Evolutionary conservation across 768 basidiomycete species (phyloP).

Genomic region (Mycena maculata): DNA sequence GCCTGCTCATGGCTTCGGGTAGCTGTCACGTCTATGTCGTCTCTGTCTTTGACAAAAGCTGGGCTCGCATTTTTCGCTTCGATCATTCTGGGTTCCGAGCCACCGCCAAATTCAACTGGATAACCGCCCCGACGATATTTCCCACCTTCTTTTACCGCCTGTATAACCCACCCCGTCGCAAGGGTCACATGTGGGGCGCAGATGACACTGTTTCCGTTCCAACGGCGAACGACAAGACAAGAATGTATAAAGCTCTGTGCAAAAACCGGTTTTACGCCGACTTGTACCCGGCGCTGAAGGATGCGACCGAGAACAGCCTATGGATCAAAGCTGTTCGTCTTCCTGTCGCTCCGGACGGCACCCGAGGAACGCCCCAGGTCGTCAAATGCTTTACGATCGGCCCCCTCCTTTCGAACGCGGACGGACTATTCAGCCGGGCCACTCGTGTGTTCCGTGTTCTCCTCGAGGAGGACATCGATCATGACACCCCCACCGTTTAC

Average conservation of each 20-base stretch:
- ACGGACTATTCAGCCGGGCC: too few relatives aligned
- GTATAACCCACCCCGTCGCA: background rate
- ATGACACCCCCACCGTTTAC: background rate
- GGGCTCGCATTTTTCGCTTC: conserved; percentile 25
- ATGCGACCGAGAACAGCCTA: conserved; percentile 3
- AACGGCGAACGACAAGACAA: background rate
- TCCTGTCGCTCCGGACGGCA: too few relatives aligned
- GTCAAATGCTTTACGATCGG: conserved; percentile 22
- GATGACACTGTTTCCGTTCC: conserved; percentile 24
- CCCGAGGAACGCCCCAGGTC: background rate
- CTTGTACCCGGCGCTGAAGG: background rate
- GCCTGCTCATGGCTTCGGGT: conserved; percentile 11
- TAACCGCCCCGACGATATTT: background rate
- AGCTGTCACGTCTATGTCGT: conserved; percentile 20
- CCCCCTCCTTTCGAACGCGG: too few relatives aligned
- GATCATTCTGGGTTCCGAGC: conserved; percentile 21
- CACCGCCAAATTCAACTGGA: conserved; percentile 16
- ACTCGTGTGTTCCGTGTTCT: conserved; percentile 25
- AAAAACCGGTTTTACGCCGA: background rate
- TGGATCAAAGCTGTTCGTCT: conserved; percentile 18
- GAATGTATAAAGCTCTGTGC: background rate
- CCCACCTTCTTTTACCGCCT: conserved; percentile 29
- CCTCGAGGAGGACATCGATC: conserved; percentile 10
- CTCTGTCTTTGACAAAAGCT: background rate
- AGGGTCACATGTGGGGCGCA: conserved; percentile 3